Conservation (phyloP, 2,329 filamentous ascomycete species). For the Cordyceps javanica region DNA sequence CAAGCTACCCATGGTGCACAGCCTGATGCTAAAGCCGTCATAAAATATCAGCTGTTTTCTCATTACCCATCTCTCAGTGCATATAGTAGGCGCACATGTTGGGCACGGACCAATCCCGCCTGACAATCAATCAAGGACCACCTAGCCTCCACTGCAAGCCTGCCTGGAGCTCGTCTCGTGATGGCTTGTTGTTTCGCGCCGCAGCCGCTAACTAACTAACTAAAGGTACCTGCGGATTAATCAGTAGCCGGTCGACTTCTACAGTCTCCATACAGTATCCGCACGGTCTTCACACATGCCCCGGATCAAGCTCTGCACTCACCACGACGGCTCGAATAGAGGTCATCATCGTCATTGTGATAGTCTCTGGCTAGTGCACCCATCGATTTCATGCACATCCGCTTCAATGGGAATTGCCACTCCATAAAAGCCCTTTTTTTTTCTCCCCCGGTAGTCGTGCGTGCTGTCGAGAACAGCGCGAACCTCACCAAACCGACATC, state of each 20-base stretch:
- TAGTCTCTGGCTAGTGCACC: not conserved
- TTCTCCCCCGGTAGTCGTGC: not conserved
- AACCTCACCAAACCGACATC: not conserved
- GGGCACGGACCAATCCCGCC: not conserved
- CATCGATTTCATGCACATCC: not conserved
- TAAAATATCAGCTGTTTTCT: not conserved
- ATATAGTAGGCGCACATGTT: not conserved
- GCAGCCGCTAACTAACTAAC: not conserved
- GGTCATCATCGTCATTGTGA: not conserved
- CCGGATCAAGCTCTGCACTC: not conserved
- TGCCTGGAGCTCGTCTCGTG: not conserved
- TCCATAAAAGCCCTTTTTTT: not conserved
- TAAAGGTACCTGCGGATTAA: too few species aligned
- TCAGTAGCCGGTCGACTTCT: too few species aligned
- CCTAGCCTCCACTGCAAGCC: not conserved
- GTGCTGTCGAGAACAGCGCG: not conserved
- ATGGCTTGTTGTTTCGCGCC: constrained; percentile 4
- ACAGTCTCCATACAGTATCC: constrained; percentile 3
- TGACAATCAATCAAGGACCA: not conserved
- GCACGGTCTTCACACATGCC: not conserved
- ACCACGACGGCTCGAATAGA: not conserved
- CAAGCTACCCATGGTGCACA: too few species aligned
- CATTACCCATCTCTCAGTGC: not conserved
- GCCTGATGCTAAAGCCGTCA: not conserved
- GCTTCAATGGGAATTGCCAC: not conserved